Conservation (phyloP, 768 basidiomycete species). For the Asterophora lycoperdoides region DNA sequence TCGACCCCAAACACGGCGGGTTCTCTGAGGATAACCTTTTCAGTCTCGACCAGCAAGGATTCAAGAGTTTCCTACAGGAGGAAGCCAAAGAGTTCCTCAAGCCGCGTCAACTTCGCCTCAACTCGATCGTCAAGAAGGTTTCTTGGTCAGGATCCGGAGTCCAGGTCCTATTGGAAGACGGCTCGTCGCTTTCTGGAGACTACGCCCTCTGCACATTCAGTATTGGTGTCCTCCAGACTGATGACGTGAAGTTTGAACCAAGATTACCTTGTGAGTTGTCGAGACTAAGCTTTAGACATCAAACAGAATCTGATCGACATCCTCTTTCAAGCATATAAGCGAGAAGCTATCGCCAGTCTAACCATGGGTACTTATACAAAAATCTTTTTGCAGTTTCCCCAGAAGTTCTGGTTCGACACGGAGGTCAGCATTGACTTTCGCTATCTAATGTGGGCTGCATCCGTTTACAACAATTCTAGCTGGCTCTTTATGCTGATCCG, state of each 20-base stretch:
- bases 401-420: conserved; percentile 52
- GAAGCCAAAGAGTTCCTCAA: conserved; percentile 55
- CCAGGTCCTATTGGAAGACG: conserved; percentile 42
- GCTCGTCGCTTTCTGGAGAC: conserved; percentile 42
- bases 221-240: conserved; percentile 62
- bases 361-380: conserved; percentile 67
- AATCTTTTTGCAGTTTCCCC: conserved; percentile 60
- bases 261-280: conserved; percentile 37
- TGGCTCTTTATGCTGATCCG: conserved; percentile 53
- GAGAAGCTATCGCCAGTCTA: conserved; percentile 61
- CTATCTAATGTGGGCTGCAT: not conserved
- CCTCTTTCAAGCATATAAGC: conserved; percentile 40
- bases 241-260: conserved; percentile 55
- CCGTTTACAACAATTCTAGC: conserved; percentile 23
- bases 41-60: conserved; percentile 59
- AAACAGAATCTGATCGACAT: not conserved
- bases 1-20: conserved; percentile 46
- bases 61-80: conserved; percentile 49
- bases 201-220: conserved; percentile 68
- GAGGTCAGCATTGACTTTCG: conserved; percentile 24
- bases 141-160: conserved; percentile 43
- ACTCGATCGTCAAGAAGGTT: conserved; percentile 47
- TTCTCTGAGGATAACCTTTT: conserved; percentile 53
- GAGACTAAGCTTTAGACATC: not conserved
- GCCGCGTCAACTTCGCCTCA: conserved; percentile 43